Base-by-base conservation (phyloP, 768 basidiomycete genomes). In the Pulveroboletus sp. region DNA sequence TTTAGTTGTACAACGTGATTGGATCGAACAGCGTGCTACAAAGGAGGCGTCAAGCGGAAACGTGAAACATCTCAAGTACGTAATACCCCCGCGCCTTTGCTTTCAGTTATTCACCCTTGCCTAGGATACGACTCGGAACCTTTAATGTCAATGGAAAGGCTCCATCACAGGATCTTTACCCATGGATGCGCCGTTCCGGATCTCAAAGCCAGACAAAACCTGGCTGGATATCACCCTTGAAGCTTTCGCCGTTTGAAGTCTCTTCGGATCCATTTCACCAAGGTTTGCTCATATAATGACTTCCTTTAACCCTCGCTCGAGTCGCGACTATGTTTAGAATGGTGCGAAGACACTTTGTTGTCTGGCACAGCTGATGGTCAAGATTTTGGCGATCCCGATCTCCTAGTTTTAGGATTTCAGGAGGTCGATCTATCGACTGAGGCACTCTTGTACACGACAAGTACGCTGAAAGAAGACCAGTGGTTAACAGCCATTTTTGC, bases 121-220 rank as follows among this genome's bases (percentile, higher is more conserved):
- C 21, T 31, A 87, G 86, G 27, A 60, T 91, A 41, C 82, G 87
- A 6, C 50, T 86, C 16, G 88, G 90, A 19, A 88, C 87, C 0
- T 93, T 92, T 72, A 93, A 93, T 56, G 89, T 92, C 39, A 90
- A 90, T 56, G 89, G 87, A 2, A 83, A 82, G 58, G 55, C 78
- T 32, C 87, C 90, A 1, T 81, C 84, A 3, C 84, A 87, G 53
- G 85, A 89, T 60, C 67, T 92, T 9, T 78, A 79, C 5, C 64
- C 76, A 3, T 91, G 89, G 87, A 58, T 89, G 25, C 69, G 77
- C 36, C 64, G 70, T 8, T 21, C 32, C 7, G 44, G 24, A 39
- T 29, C 42, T 12, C 27, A 45, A 24, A n/a, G 29, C 7, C 40
- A 45, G 12, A 13, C 3, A 0, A 55, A 52, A 24, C n/a, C 51